phyloP scores from a whole-genome alignment of 257 asterid species.

The Fraxinus americana region DNA sequence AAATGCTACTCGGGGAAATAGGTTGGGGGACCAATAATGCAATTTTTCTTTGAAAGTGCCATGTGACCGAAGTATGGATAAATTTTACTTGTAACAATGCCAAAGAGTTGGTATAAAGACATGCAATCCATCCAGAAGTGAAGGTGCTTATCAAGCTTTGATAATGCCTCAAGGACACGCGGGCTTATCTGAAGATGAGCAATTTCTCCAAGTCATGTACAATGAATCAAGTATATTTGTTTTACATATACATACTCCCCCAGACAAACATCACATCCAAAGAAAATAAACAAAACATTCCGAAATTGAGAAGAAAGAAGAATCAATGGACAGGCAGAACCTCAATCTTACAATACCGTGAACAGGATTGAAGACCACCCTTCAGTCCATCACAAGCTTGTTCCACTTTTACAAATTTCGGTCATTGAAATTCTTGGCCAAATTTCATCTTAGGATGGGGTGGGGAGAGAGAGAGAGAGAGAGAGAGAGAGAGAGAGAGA shows the following conservation, averaged over 20 bases:
- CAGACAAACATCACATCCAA: neutral
- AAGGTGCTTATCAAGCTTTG: neutral
- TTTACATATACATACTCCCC: neutral
- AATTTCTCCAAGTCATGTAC: neutral
- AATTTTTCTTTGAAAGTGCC: neutral
- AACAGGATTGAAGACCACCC: neutral
- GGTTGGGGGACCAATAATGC: neutral
- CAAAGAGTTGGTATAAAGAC: neutral
- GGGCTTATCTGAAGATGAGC: neutral
- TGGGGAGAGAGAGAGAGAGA: neutral
- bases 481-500: neutral
- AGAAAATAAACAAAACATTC: neutral
- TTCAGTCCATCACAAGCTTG: neutral
- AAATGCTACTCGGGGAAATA: too few species aligned
- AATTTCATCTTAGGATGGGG: conserved; percentile 3
- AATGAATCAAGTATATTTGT: neutral
- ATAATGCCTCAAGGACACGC: neutral
- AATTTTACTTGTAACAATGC: neutral
- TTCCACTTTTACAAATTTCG: neutral
- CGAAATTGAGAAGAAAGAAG: neutral
- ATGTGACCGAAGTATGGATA: neutral
- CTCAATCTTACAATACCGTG: neutral
- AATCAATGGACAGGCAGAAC: neutral
- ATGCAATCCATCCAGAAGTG: neutral
- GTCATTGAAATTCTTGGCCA: neutral